Percentiles rank a stretch among this genome's conserved stretches.
These are phyloP conservation scores for Fusarium torreyae DNA, from an alignment of 2,329 filamentous ascomycete genomes.

Conservation along the genomic window DNA sequence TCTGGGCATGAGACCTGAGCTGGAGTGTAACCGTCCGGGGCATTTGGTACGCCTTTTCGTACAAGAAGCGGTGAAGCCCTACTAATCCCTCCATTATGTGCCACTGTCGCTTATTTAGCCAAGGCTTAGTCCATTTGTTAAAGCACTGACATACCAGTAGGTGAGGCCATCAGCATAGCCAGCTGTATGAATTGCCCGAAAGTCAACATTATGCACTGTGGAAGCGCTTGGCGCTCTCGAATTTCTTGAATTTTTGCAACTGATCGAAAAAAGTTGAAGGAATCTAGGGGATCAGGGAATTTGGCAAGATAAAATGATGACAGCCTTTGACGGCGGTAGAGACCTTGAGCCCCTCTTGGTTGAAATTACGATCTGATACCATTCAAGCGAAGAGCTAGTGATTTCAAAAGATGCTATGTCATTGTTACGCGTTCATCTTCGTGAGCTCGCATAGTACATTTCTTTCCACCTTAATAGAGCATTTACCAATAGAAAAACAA, in stretches of 20 bases:
- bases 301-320: neutral
- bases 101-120: neutral
- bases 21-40: slow-evolving; percentile 31
- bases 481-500: neutral
- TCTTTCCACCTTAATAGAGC: neutral
- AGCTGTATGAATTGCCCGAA: neutral
- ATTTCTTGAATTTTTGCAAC: neutral
- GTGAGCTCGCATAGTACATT: neutral
- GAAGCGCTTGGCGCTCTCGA: neutral
- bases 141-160: neutral
- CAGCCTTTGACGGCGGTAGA: neutral
- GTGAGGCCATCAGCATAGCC: neutral
- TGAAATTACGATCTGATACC: neutral
- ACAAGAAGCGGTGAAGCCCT: neutral
- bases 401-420: neutral
- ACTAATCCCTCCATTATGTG: neutral
- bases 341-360: neutral
- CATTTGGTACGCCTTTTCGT: slow-evolving; percentile 13
- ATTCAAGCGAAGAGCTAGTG: neutral
- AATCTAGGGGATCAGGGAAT: neutral
- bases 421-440: neutral
- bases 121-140: too few relatives aligned
- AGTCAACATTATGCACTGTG: neutral
- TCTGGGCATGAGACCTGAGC: slow-evolving; percentile 19
- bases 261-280: neutral